phyloP scores from a whole-genome alignment of 106 monocot genomes.

The Gastrodia elata region DNA sequence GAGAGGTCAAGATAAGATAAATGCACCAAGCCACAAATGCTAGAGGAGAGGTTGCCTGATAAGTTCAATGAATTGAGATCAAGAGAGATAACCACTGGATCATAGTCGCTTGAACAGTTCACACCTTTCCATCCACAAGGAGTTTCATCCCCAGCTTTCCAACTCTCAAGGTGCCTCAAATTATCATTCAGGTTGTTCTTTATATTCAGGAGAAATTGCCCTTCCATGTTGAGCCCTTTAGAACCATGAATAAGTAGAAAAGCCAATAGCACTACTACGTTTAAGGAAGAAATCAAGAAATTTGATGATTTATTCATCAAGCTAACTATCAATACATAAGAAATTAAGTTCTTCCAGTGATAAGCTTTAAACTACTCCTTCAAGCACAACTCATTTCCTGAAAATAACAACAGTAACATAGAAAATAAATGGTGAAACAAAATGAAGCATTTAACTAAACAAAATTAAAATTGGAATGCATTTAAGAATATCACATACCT shows the following conservation, averaged over 20 bases:
- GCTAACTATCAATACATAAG: not conserved
- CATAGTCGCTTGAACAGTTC: conserved; percentile 34
- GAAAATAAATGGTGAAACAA: not conserved
- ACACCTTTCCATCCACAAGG: conserved; percentile 84
- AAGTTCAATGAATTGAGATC: conserved; percentile 64
- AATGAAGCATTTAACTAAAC: not conserved
- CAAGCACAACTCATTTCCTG: not conserved
- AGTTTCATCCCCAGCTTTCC: conserved; percentile 49
- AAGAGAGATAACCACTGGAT: conserved; percentile 42
- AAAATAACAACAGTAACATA: not conserved
- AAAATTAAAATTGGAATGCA: not conserved
- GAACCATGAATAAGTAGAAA: conserved; percentile 19
- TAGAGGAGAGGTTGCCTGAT: conserved; percentile 54
- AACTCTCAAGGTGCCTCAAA: conserved; percentile 34
- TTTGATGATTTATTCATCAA: not conserved
- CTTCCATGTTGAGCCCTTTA: conserved; percentile 64
- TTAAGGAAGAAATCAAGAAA: not conserved
- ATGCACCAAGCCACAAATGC: conserved; percentile 47
- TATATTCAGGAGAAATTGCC: conserved; percentile 44
- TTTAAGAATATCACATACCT: conserved; percentile 7
- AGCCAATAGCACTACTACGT: conserved; percentile 21
- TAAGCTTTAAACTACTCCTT: not conserved
- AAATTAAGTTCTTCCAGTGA: not conserved
- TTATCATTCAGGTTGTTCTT: conserved; percentile 48
- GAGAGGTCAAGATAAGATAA: conserved; percentile 62